Evolutionary conservation across 2,329 filamentous ascomycete genomes (phyloP), one percentile per base, ranked within the genome.

Genomic region (Phialophora tarda): DNA sequence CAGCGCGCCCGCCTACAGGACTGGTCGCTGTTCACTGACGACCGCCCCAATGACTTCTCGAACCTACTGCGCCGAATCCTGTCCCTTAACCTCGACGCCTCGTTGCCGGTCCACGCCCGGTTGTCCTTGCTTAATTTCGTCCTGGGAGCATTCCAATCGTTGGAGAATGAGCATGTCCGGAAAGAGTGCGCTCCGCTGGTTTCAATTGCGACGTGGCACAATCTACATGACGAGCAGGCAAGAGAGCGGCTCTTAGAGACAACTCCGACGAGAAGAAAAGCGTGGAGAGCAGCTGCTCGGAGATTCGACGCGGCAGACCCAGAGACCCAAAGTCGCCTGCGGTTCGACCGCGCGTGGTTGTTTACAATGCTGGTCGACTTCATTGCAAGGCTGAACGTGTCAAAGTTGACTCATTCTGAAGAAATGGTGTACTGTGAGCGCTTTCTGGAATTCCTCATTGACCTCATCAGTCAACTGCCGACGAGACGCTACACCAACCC

Each of bases 161-260:
- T 99, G 34, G 96, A 99, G 77, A 93, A 89, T 75, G 86, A 87
- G 44, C 86, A 96, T 63, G 91, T 99, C 58, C 89, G 95, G 69
- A 98, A 97, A 78, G 95, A 99, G 82, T 98, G 95, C 78, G 95
- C 94, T 6, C 92, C 96, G 1, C 82, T 99, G 59, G 94, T 99
- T 23, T 95, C 93, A 12, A 97, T 99, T 73, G 90, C 91, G 0
- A 92, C 95, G 73, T 99, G 95, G 95, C 92, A 98, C 74, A 96
- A 97, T 75, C 81, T 99, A 44, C 91, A 91, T 32, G 91, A 86
- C 64, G 92, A 96, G 38, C 84, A 85, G 65, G 86, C 88, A 69
- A 87, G 92, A 71, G 91, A 96, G 62, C 82, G 82, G 38, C 86
- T 88, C 63, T 84, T 99, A 32, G 88, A 91, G 51, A 88, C 91